These are phyloP conservation scores for Neurospora pannonica DNA, from an alignment of 495 filamentous ascomycete genomes.

Conservation along the genomic window DNA sequence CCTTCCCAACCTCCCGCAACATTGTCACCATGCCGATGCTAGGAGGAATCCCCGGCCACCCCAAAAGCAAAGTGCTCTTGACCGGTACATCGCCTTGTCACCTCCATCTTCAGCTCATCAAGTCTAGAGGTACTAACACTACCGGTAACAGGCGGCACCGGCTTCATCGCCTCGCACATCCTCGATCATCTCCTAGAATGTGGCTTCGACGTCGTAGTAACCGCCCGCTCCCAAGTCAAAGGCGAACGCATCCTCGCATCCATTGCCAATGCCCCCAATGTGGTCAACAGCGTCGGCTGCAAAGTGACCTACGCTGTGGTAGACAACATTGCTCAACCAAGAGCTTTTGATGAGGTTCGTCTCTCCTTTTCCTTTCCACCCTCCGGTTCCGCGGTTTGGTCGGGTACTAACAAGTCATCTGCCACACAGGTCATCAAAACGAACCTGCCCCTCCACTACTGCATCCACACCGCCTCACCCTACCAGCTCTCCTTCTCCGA, in stretches of 20 bases:
- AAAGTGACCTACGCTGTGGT: conserved; percentile 26
- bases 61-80: conserved; percentile 18
- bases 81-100: conserved; percentile 11
- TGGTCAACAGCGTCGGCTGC: not conserved
- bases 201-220: conserved; percentile 30
- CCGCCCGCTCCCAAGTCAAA: conserved; percentile 31
- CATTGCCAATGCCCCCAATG: not conserved
- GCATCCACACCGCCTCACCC: conserved; percentile 37
- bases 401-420: not conserved
- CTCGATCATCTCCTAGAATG: conserved; percentile 23
- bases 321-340: conserved; percentile 22
- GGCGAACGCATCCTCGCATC: conserved; percentile 27
- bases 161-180: conserved; percentile 34
- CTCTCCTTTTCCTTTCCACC: not conserved
- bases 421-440: conserved; percentile 14
- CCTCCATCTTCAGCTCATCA: not conserved
- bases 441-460: conserved; percentile 26
- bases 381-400: not conserved
- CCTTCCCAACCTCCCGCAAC: not conserved
- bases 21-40: not conserved
- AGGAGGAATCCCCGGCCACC: not conserved
- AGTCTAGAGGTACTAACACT: not conserved
- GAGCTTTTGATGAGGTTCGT: conserved; percentile 27
- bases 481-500: conserved; percentile 28
- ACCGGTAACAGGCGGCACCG: conserved; percentile 22